These are phyloP conservation scores for Candolleomyces eurysporus DNA, from an alignment of 768 basidiomycete species.

Conservation along the genomic window DNA sequence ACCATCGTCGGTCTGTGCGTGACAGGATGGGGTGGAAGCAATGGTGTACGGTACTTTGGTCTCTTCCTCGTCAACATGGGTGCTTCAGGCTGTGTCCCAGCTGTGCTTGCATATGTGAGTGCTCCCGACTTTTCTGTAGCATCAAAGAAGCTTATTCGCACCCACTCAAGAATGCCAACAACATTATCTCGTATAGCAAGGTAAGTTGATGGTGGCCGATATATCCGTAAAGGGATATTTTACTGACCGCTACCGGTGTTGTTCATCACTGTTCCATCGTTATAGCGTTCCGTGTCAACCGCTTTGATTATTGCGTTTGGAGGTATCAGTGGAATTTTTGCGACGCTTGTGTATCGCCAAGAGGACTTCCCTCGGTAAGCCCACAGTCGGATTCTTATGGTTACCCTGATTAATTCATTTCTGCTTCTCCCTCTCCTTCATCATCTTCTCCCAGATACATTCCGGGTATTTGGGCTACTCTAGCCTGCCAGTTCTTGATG, in stretches of 20 bases:
- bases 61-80: conserved; percentile 35
- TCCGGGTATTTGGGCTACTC: conserved; percentile 33
- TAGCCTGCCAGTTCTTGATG: conserved; percentile 34
- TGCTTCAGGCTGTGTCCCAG: conserved; percentile 33
- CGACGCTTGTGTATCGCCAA: conserved; percentile 35
- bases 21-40: conserved; percentile 25
- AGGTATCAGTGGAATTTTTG: conserved; percentile 39
- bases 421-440: neutral
- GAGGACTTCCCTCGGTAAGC: conserved; percentile 26
- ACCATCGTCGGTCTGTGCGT: conserved; percentile 31
- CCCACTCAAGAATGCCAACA: conserved; percentile 29
- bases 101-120: conserved; percentile 38
- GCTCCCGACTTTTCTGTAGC: neutral
- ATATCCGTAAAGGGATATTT: too few species aligned
- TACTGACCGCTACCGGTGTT: neutral
- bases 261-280: neutral
- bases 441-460: conserved; percentile 9
- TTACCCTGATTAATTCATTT: conserved; percentile 7
- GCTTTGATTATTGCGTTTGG: conserved; percentile 34
- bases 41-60: conserved; percentile 33
- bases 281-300: conserved; percentile 33
- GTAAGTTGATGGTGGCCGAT: neutral
- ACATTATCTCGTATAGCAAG: conserved; percentile 34
- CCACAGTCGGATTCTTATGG: neutral
- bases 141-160: neutral